A percentile compares a stretch with the other conserved stretches of the same genome.
Evolutionary conservation across 352 stramenopile species (phyloP).

Genomic region (Globisporangium yorkense): DNA sequence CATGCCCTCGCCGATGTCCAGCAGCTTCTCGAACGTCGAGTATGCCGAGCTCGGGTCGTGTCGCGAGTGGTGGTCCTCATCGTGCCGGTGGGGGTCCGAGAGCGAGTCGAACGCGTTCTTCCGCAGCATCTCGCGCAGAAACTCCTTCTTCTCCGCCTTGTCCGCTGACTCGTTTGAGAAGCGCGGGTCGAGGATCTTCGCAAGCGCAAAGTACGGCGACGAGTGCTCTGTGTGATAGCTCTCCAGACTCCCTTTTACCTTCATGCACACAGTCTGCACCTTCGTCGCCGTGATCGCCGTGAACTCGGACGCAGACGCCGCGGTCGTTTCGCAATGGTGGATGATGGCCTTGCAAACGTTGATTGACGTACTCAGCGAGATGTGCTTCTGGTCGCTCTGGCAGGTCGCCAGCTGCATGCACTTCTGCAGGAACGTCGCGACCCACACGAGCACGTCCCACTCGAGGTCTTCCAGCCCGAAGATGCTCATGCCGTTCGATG

Average conservation of each 20-base stretch:
- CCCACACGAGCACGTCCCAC: slow-evolving; percentile 70
- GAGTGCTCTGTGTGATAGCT: slow-evolving; percentile 65
- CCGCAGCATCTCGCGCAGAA: slow-evolving; percentile 66
- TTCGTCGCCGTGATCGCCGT: slow-evolving; percentile 44
- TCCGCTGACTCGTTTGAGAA: slow-evolving; percentile 80
- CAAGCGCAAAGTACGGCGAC: slow-evolving; percentile 63
- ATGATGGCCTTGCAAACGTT: slow-evolving; percentile 81
- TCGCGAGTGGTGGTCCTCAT: slow-evolving; percentile 29
- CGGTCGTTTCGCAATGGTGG: slow-evolving; percentile 63
- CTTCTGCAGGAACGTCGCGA: slow-evolving; percentile 69
- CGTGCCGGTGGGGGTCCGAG: slow-evolving; percentile 41
- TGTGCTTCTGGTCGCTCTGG: slow-evolving; percentile 72
- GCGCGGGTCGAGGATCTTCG: slow-evolving; percentile 71
- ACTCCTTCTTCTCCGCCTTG: slow-evolving; percentile 71
- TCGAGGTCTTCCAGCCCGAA: slow-evolving; percentile 73
- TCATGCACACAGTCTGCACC: slow-evolving; percentile 69
- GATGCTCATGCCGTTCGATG: slow-evolving; percentile 65
- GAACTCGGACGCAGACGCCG: slow-evolving; percentile 55
- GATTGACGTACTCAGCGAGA: slow-evolving; percentile 73
- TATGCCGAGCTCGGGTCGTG: slow-evolving; percentile 66
- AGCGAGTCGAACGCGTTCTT: slow-evolving; percentile 67
- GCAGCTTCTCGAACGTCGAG: slow-evolving; percentile 74
- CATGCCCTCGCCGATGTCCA: slow-evolving; percentile 79
- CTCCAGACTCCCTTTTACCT: slow-evolving; percentile 65
- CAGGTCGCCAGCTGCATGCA: slow-evolving; percentile 77